phyloP scores from a whole-genome alignment of 768 basidiomycete genomes.

The Kwoniella heveanensis region DNA sequence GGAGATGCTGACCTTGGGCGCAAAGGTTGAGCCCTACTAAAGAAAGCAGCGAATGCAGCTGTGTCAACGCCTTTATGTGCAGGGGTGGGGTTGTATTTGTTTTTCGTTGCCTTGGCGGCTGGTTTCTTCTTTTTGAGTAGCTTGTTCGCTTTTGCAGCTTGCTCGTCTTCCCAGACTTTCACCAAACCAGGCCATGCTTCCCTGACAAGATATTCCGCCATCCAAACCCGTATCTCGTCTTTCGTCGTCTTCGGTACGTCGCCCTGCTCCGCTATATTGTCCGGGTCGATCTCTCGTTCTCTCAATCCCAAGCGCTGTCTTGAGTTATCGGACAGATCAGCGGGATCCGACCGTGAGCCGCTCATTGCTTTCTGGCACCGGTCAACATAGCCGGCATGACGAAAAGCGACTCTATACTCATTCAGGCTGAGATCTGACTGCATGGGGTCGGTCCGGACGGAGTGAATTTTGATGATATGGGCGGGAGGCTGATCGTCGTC shows the following conservation, averaged over 20 bases:
- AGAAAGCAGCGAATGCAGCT: slow-evolving; percentile 23
- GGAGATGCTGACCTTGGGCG: background rate
- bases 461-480: slow-evolving; percentile 67
- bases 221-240: slow-evolving; percentile 73
- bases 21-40: slow-evolving; percentile 3
- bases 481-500: slow-evolving; percentile 44
- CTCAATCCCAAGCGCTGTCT: slow-evolving; percentile 56
- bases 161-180: slow-evolving; percentile 65
- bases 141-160: slow-evolving; percentile 66
- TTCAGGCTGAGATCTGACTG: slow-evolving; percentile 65
- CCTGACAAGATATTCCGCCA: slow-evolving; percentile 76
- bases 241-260: slow-evolving; percentile 22
- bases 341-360: slow-evolving; percentile 62
- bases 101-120: slow-evolving; percentile 3
- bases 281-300: slow-evolving; percentile 54
- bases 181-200: slow-evolving; percentile 70
- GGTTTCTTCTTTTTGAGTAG: slow-evolving; percentile 59
- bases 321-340: slow-evolving; percentile 59
- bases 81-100: background rate
- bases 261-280: background rate
- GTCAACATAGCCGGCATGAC: slow-evolving; percentile 67
- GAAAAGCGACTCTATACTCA: slow-evolving; percentile 79
- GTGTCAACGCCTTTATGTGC: slow-evolving; percentile 12
- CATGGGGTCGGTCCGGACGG: slow-evolving; percentile 64
- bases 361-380: slow-evolving; percentile 69